A percentile compares a stretch with the other conserved stretches of the same genome.
Evolutionary conservation across 108 stramenopile genomes (phyloP).

Genomic region (Cyclotella atomus): DNA sequence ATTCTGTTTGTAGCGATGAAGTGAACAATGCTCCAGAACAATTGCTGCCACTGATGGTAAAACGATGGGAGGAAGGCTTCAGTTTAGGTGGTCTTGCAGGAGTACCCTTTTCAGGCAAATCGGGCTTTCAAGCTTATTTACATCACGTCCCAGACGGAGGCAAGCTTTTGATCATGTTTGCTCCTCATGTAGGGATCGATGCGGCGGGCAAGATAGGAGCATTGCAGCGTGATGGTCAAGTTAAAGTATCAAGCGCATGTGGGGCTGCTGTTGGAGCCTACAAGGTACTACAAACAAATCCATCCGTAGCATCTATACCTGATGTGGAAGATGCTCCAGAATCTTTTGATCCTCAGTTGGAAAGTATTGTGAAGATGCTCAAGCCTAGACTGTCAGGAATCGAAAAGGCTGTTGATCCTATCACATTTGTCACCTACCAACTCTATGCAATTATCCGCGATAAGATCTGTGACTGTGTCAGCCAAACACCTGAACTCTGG

Average conservation of each 20-base stretch:
- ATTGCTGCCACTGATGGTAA: slow-evolving; percentile 31
- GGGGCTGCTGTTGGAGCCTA: slow-evolving; percentile 53
- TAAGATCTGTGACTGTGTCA: slow-evolving; percentile 13
- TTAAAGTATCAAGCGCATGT: slow-evolving; percentile 30
- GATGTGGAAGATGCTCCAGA: slow-evolving; percentile 1
- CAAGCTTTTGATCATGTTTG: slow-evolving; percentile 35
- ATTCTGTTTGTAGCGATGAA: slow-evolving; percentile 45
- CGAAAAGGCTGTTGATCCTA: slow-evolving; percentile 20
- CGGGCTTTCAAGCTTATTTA: slow-evolving; percentile 42
- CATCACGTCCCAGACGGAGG: slow-evolving; percentile 53
- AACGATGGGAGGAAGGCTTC: slow-evolving; percentile 44
- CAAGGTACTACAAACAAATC: slow-evolving; percentile 11
- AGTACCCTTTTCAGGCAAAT: slow-evolving; percentile 49
- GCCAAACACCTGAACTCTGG: slow-evolving; percentile 19
- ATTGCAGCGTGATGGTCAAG: slow-evolving; percentile 33
- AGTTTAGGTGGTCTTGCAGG: slow-evolving; percentile 46
- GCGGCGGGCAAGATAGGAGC: slow-evolving; percentile 25
- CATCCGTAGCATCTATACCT: background rate
- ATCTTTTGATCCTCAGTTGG: slow-evolving; percentile 36
- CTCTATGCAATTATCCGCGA: slow-evolving; percentile 44
- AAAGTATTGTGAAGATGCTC: slow-evolving; percentile 22
- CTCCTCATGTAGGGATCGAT: slow-evolving; percentile 51
- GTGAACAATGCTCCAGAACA: slow-evolving; percentile 44
- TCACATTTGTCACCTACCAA: slow-evolving; percentile 49
- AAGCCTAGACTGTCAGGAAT: slow-evolving; percentile 21